Conservation (phyloP, 352 stramenopile genomes). For the Phytophthora fragariaefolia region DNA sequence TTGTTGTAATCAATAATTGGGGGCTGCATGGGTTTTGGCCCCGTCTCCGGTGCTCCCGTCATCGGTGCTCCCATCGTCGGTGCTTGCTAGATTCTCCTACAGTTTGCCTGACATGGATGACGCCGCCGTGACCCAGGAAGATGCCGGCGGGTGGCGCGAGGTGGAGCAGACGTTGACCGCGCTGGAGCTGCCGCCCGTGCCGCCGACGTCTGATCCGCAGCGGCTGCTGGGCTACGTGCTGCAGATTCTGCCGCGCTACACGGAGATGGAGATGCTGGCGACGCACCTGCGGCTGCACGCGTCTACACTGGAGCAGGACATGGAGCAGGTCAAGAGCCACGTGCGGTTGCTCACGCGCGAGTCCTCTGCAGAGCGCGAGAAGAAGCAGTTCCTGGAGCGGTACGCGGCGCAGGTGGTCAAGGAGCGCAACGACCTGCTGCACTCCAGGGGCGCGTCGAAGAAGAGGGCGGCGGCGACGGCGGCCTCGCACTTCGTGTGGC, state of each 20-base stretch:
- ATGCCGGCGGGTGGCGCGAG: slow-evolving; percentile 53
- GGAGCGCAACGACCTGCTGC: slow-evolving; percentile 83
- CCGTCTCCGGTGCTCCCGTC: too few species aligned
- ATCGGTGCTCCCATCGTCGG: too few species aligned
- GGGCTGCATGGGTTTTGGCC: too few species aligned
- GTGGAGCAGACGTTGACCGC: slow-evolving; percentile 62
- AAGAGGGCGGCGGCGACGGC: slow-evolving; percentile 36
- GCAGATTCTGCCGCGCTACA: slow-evolving; percentile 76
- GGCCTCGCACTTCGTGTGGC: slow-evolving; percentile 72
- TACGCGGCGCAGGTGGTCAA: slow-evolving; percentile 88
- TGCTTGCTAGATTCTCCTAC: background rate
- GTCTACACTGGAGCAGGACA: slow-evolving; percentile 75
- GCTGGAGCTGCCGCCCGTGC: slow-evolving; percentile 65
- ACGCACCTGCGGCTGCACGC: slow-evolving; percentile 80
- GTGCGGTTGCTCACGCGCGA: slow-evolving; percentile 63
- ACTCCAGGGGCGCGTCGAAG: slow-evolving; percentile 52
- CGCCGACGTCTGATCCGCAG: slow-evolving; percentile 77
- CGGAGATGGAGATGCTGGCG: slow-evolving; percentile 83
- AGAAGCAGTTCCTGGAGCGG: slow-evolving; percentile 81
- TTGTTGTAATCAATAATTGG: too few species aligned
- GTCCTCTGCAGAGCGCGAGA: slow-evolving; percentile 61
- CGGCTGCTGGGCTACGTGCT: slow-evolving; percentile 79
- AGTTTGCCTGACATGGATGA: slow-evolving; percentile 18
- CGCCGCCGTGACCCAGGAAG: slow-evolving; percentile 7
- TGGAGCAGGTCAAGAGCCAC: slow-evolving; percentile 75